Evolutionary conservation across 1,284 basidiomycete species (phyloP).

Genomic region (Laetiporus sulphureus): DNA sequence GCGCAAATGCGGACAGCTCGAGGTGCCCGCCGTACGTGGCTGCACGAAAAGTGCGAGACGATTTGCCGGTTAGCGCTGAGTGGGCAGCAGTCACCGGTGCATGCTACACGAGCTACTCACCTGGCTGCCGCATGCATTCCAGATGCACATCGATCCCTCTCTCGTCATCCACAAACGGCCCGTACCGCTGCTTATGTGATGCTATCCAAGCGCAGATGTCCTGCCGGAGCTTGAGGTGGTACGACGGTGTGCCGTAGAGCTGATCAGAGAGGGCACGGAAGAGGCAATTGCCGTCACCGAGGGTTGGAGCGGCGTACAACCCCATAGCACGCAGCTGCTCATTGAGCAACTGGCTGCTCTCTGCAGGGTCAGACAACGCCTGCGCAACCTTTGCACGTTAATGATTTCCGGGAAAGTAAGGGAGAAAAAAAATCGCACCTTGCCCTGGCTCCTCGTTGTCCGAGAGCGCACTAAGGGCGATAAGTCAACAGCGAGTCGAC

Average conservation of each 20-base stretch:
- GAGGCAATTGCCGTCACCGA: slow-evolving; percentile 86
- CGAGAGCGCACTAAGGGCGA: slow-evolving; percentile 50
- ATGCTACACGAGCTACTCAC: slow-evolving; percentile 34
- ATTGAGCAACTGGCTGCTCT: slow-evolving; percentile 58
- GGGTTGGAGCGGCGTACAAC: slow-evolving; percentile 70
- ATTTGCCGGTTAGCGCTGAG: slow-evolving; percentile 3
- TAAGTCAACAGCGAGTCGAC: slow-evolving; percentile 17
- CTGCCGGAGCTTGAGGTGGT: slow-evolving; percentile 64
- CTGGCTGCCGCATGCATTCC: slow-evolving; percentile 69
- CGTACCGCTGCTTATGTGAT: slow-evolving; percentile 65
- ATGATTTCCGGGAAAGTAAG: slow-evolving; percentile 10
- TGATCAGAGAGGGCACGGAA: slow-evolving; percentile 81
- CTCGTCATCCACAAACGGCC: slow-evolving; percentile 86
- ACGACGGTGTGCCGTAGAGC: slow-evolving; percentile 68
- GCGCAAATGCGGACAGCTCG: slow-evolving; percentile 86
- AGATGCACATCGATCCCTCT: slow-evolving; percentile 68
- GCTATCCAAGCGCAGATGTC: slow-evolving; percentile 83
- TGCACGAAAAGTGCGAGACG: slow-evolving; percentile 17
- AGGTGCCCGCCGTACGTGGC: slow-evolving; percentile 90
- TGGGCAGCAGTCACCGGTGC: slow-evolving; percentile 4
- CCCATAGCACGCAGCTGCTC: slow-evolving; percentile 68
- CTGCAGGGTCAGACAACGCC: slow-evolving; percentile 56
- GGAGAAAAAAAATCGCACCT: slow-evolving; percentile 28
- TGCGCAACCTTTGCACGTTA: slow-evolving; percentile 22
- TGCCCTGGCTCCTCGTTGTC: slow-evolving; percentile 55